These are phyloP conservation scores for Colletotrichum cereale DNA, from an alignment of 2,329 filamentous ascomycete species.

Conservation along the genomic window DNA sequence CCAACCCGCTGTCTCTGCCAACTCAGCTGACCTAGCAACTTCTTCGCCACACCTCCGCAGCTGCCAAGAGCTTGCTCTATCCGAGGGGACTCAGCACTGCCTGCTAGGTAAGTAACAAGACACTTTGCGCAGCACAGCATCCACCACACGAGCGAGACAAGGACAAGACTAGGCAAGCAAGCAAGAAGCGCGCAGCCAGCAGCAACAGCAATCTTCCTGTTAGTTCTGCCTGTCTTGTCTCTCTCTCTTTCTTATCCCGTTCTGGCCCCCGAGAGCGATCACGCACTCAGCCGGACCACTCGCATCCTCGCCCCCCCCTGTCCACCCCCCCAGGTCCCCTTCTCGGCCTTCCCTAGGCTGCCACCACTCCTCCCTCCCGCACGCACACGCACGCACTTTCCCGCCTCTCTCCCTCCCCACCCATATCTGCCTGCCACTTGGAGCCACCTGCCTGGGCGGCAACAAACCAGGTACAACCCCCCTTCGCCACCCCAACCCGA, in stretches of 20 bases:
- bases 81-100: slow-evolving; percentile 26
- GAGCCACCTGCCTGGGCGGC: slow-evolving; percentile 48
- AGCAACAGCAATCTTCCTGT: slow-evolving; percentile 5
- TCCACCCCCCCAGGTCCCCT: slow-evolving; percentile 26
- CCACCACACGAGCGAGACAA: background rate
- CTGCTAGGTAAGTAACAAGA: slow-evolving; percentile 35
- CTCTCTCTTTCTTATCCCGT: slow-evolving; percentile 14
- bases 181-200: background rate
- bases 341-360: slow-evolving; percentile 37
- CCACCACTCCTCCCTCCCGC: slow-evolving; percentile 18
- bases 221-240: background rate
- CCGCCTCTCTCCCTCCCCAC: slow-evolving; percentile 40
- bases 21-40: slow-evolving; percentile 31
- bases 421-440: slow-evolving; percentile 46
- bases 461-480: slow-evolving; percentile 40
- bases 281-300: slow-evolving; percentile 35
- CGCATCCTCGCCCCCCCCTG: slow-evolving; percentile 18
- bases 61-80: slow-evolving; percentile 28
- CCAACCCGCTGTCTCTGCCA: slow-evolving; percentile 18
- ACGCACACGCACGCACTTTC: slow-evolving; percentile 10
- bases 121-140: slow-evolving; percentile 7
- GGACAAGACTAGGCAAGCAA: slow-evolving; percentile 9
- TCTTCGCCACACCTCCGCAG: slow-evolving; percentile 34
- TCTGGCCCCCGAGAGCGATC: slow-evolving; percentile 19
- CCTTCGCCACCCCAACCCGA: slow-evolving; percentile 42